Evolutionary conservation across 306 rosid genomes (phyloP).

Genomic region (Coriaria nepalensis): DNA sequence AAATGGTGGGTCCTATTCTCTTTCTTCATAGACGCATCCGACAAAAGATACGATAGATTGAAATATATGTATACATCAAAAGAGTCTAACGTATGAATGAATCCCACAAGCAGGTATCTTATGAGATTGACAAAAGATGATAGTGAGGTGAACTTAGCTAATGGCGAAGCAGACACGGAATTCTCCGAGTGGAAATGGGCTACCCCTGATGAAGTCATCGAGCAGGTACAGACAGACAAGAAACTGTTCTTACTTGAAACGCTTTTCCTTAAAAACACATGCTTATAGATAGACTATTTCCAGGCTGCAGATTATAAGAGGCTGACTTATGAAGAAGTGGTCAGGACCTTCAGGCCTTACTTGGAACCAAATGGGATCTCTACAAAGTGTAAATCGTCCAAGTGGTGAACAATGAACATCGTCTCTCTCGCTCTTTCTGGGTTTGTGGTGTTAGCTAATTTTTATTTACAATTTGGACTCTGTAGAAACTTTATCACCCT

Average conservation of each 20-base stretch:
- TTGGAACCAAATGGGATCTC: conserved; percentile 41
- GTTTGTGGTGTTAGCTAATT: too few species aligned
- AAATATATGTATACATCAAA: too few species aligned
- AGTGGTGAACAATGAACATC: conserved; percentile 47
- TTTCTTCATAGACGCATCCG: neutral
- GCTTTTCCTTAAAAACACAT: conserved; percentile 3
- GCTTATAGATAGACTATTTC: conserved; percentile 10
- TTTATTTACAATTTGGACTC: too few species aligned
- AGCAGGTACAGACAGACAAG: conserved; percentile 54
- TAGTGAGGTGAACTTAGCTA: conserved; percentile 69
- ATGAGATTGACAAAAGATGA: conserved; percentile 66
- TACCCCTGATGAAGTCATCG: conserved; percentile 67
- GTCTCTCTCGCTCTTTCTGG: too few species aligned
- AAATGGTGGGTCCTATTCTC: conserved; percentile 48
- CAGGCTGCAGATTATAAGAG: conserved; percentile 99
- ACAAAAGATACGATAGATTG: too few species aligned
- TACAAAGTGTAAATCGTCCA: conserved; percentile 74
- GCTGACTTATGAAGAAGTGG: conserved; percentile 86
- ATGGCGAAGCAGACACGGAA: conserved; percentile 79
- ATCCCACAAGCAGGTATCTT: conserved; percentile 49
- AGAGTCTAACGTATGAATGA: too few species aligned
- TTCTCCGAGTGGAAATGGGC: conserved; percentile 99
- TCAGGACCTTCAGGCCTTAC: conserved; percentile 65
- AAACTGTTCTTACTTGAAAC: neutral
- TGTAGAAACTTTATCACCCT: too few species aligned